Conservation (phyloP, 176 grass and related monocot species). For the Cocos nucifera region DNA sequence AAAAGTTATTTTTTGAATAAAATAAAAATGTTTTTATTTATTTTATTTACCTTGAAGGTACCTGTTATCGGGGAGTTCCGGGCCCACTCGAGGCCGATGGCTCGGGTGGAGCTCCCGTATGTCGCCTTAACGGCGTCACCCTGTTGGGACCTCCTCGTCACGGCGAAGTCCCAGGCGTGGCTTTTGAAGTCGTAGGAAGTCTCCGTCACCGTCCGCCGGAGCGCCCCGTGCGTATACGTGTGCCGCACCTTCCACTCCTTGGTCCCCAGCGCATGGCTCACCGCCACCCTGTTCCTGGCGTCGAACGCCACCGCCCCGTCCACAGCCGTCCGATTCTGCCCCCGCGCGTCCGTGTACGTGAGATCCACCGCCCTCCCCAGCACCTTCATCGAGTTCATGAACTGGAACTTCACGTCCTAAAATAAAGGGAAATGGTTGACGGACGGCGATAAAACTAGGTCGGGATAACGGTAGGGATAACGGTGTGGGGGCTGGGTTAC, state of each 20-base stretch:
- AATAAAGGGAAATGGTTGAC: not conserved
- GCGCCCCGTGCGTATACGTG: not conserved
- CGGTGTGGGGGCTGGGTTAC: not conserved
- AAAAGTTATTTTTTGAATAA: too few relatives aligned
- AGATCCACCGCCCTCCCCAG: not conserved
- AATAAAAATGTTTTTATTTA: too few relatives aligned
- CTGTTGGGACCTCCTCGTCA: not conserved
- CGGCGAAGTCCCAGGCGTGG: not conserved
- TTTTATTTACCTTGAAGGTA: too few relatives aligned
- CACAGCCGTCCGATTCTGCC: not conserved
- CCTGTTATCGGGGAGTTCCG: too few relatives aligned
- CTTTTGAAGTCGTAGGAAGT: not conserved
- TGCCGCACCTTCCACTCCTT: not conserved
- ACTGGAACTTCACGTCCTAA: not conserved
- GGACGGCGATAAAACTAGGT: too few relatives aligned
- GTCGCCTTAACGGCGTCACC: not conserved
- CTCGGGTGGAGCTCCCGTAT: not conserved
- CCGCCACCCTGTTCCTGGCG: not conserved
- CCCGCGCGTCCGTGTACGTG: not conserved
- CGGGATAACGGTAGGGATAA: too few relatives aligned
- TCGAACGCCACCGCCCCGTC: not conserved
- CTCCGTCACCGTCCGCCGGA: not conserved
- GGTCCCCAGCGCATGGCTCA: not conserved
- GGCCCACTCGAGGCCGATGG: too few relatives aligned
- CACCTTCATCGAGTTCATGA: constrained; percentile 5